Base-by-base conservation (phyloP, 202 grass and related monocot species). In the Dendrocalamus latiflorus region DNA sequence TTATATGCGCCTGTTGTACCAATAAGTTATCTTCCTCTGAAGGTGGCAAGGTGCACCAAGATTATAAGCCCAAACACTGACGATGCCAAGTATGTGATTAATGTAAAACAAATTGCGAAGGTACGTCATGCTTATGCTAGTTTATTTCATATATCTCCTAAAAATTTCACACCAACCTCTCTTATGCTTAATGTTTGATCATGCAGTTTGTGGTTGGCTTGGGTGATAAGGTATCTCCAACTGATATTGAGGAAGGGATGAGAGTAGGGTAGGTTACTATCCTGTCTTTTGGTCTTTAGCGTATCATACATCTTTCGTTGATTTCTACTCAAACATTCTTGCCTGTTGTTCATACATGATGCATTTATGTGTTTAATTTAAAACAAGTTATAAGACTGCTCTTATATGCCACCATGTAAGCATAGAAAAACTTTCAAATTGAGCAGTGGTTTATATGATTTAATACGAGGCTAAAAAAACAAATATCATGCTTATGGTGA, bases 1-100 rank as follows among this genome's bases (percentile, higher is more conserved):
- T n/a, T n/a, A n/a, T n/a, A n/a, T n/a, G n/a, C 33, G 16, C 21
- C 2, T n/a, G 49, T 62, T 3, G 21, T 74, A 65, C 15, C 34
- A 17, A 86, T 43, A 76, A 70, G 2, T 68, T 44, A 0, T 76
- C 0, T 65, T 63, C 42, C 21, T 49, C 48, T 68, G 65, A 72
- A 97, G 93, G 93, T 97, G 60, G 93, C 93, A 47, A 97, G 93
- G 75, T 97, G 93, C 76, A 97, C 93, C 20, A 96, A 93, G 38
- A 41, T 41, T 4, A 41, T 41, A 2, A 41, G 6, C 3, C 38
- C 38, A 8, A 41, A 41, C 8, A 41, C 38, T 41, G 38, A 41
- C 3, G 38, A 41, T 41, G 38, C 38, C 7, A 41, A 41, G 7
- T 41, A 41, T 41, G 38, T 41, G 2, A 41, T 41, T 1, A 41